These are phyloP conservation scores for Emergomyces africanus DNA, from an alignment of 2,329 filamentous ascomycete genomes.

Conservation along the genomic window DNA sequence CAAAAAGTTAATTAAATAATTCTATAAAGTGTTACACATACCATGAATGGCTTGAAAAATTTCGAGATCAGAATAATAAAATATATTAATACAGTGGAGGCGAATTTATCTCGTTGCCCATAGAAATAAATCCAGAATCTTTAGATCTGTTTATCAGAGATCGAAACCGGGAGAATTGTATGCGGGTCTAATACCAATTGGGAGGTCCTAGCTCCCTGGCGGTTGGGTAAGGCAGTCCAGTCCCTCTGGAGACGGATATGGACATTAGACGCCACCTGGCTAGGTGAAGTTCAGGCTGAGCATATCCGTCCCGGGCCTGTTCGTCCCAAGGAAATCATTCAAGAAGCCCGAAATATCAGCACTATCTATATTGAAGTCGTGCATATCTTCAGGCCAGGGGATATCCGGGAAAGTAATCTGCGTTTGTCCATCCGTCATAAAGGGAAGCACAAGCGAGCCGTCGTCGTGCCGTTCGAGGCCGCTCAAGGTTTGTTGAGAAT, in stretches of 20 bases:
- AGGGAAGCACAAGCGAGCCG: constrained; percentile 14
- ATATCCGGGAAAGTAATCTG: constrained; percentile 16
- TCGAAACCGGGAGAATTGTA: too few species aligned
- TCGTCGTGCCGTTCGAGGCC: constrained; percentile 15
- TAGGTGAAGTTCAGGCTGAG: constrained; percentile 5
- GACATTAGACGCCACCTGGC: neutral
- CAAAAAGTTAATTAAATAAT: neutral
- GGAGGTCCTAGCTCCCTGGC: neutral
- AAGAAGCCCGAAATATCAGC: constrained; percentile 17
- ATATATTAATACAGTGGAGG: neutral
- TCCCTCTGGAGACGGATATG: neutral
- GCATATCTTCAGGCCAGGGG: constrained; percentile 14
- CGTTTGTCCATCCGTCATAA: constrained; percentile 7
- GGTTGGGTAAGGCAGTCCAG: neutral
- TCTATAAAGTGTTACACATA: neutral
- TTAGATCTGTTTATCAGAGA: too few species aligned
- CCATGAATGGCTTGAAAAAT: neutral
- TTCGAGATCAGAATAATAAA: neutral
- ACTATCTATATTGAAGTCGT: constrained; percentile 14
- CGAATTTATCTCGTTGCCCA: neutral
- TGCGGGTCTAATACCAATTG: neutral
- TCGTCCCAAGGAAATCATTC: constrained; percentile 18
- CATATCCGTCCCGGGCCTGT: constrained; percentile 17
- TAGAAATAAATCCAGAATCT: neutral
- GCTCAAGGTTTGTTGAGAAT: constrained; percentile 13